Conservation (phyloP, 176 grass and related monocot genomes). For the Zoysia pacifica region DNA sequence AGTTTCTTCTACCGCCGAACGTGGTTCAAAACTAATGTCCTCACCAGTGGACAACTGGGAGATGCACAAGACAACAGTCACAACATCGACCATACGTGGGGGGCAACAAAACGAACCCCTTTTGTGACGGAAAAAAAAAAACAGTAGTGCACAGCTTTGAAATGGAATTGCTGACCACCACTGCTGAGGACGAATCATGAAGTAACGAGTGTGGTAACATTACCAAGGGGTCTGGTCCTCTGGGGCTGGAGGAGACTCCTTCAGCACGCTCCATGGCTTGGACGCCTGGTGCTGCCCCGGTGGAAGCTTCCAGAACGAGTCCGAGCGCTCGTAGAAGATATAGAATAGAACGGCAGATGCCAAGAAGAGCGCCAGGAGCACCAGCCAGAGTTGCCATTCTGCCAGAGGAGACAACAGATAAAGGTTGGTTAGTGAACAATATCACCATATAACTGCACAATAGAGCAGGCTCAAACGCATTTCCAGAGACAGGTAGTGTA, state of each 20-base stretch:
- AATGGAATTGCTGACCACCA: not conserved
- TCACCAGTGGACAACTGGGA: constrained; percentile 13
- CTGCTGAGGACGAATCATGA: not conserved
- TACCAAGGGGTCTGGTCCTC: constrained; percentile 61
- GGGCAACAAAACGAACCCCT: not conserved
- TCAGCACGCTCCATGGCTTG: constrained; percentile 56
- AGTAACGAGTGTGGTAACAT: constrained; percentile 8
- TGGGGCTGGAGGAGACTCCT: constrained; percentile 46
- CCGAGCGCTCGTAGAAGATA: constrained; percentile 56
- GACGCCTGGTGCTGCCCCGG: constrained; percentile 47
- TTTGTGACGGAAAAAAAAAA: constrained; percentile 6
- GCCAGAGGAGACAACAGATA: constrained; percentile 18
- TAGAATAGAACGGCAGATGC: constrained; percentile 67
- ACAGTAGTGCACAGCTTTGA: not conserved
- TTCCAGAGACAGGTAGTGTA: constrained; percentile 39
- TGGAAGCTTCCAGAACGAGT: constrained; percentile 85
- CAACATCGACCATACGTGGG: not conserved
- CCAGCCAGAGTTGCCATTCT: constrained; percentile 88
- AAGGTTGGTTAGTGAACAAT: constrained; percentile 3
- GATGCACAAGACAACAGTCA: constrained; percentile 12
- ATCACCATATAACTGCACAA: not conserved
- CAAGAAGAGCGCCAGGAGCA: constrained; percentile 70
- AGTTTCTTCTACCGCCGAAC: not conserved
- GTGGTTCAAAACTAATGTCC: not conserved
- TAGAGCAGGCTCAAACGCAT: not conserved